Percentiles rank a stretch among this genome's conserved stretches.
Conservation (phyloP, 2,329 filamentous ascomycete genomes). For the Fusarium compactum region DNA sequence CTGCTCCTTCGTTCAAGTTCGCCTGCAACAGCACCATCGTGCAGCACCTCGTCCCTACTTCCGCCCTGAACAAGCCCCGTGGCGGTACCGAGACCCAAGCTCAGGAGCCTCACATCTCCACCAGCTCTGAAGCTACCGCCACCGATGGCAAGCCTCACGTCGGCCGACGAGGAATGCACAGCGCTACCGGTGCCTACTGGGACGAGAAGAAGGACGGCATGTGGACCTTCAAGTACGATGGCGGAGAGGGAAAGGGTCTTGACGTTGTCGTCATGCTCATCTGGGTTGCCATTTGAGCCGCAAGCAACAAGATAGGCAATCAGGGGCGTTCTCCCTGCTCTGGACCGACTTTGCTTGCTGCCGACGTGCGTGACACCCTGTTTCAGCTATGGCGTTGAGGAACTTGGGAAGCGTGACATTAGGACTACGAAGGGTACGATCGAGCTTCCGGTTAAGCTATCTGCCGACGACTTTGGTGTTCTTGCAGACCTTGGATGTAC, state of each 20-base stretch:
- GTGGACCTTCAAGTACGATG: constrained; percentile 89
- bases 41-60: constrained; percentile 83
- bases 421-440: constrained; percentile 44
- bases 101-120: constrained; percentile 66
- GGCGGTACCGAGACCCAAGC: constrained; percentile 61
- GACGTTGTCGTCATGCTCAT: constrained; percentile 80
- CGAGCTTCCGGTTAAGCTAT: constrained; percentile 42
- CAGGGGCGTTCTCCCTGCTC: constrained; percentile 14
- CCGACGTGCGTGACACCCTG: constrained; percentile 40
- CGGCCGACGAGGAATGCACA: constrained; percentile 91
- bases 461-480: constrained; percentile 39
- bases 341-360: constrained; percentile 25
- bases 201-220: constrained; percentile 91
- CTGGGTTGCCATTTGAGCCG: constrained; percentile 76
- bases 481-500: constrained; percentile 47
- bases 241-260: constrained; percentile 73
- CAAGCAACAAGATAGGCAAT: constrained; percentile 2
- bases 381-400: constrained; percentile 48
- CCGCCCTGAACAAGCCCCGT: constrained; percentile 71
- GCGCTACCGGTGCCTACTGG: constrained; percentile 87
- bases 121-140: constrained; percentile 65
- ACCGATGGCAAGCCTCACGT: constrained; percentile 77
- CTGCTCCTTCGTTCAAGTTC: constrained; percentile 84
- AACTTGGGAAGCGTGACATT: constrained; percentile 46
- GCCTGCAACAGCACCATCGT: constrained; percentile 98